Percentiles rank a stretch among this genome's conserved stretches.
Evolutionary conservation across 805 yeast genomes (phyloP).

Genomic region (Cyberlindnera veronae): DNA sequence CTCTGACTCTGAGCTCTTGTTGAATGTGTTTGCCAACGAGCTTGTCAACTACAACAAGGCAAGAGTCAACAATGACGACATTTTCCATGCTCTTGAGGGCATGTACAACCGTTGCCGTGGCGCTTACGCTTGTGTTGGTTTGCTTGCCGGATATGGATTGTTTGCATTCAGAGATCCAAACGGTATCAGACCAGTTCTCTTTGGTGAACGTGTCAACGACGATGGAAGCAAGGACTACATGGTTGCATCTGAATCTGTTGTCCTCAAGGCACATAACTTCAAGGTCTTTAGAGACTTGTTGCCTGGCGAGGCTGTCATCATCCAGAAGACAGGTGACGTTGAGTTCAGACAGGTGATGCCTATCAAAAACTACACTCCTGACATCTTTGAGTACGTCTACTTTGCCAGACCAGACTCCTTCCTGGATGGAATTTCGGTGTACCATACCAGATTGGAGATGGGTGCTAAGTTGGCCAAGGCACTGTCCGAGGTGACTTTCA

Average conservation of each 20-base stretch:
- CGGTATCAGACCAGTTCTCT: slow-evolving; percentile 88
- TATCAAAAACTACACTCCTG: slow-evolving; percentile 80
- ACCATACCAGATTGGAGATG: slow-evolving; percentile 89
- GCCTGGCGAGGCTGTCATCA: slow-evolving; percentile 97
- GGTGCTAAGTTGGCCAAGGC: slow-evolving; percentile 83
- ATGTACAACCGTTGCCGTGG: slow-evolving; percentile 82
- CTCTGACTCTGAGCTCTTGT: slow-evolving; percentile 86
- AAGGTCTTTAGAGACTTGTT: slow-evolving; percentile 71
- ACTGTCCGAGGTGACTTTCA: slow-evolving; percentile 42
- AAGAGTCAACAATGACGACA: slow-evolving; percentile 87
- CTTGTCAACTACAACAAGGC: slow-evolving; percentile 88
- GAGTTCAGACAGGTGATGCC: slow-evolving; percentile 85
- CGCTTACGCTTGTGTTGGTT: slow-evolving; percentile 94
- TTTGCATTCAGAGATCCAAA: slow-evolving; percentile 97
- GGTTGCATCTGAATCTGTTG: slow-evolving; percentile 95
- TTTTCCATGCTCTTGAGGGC: slow-evolving; percentile 81
- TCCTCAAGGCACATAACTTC: slow-evolving; percentile 87
- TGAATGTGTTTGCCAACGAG: slow-evolving; percentile 89
- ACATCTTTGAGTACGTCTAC: slow-evolving; percentile 94
- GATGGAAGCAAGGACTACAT: slow-evolving; percentile 82
- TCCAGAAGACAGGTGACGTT: slow-evolving; percentile 74
- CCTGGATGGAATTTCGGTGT: slow-evolving; percentile 93
- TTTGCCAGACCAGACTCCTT: slow-evolving; percentile 98
- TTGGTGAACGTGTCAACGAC: slow-evolving; percentile 71
- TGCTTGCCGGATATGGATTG: slow-evolving; percentile 94